Evolutionary conservation across 257 asterid genomes (phyloP), one percentile per base, ranked within the genome.

Genomic region (Eustoma russellianum): DNA sequence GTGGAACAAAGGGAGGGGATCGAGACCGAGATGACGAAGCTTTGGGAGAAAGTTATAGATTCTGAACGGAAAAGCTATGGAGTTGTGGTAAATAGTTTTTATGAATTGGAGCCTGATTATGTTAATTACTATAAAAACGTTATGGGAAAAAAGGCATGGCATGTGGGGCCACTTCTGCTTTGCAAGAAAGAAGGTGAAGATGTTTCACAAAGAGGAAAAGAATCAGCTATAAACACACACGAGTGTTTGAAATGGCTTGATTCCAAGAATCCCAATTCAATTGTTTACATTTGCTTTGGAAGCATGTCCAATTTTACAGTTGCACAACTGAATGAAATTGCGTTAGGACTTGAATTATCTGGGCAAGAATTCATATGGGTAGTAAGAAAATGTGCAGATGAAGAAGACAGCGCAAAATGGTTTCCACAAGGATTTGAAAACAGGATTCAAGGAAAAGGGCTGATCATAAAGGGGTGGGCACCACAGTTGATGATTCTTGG

Each of bases 401-500:
- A 62, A 10, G 67, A 48, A n/a, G 77, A 54, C 5, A 58, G 55
- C 0, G 62, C 67, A 6, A 70, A 72, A 10, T 79, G 76, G 70
- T 6, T 81, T 57, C 96, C 85, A 0, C 16, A 66, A 33, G 88
- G 86, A 41, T 86, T 77, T 5, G 81, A 73, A 53, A 75, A 71
- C 33, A 83, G 82, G 55, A 59, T 13, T 1, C 57, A 50, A 48
- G 73, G 57, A 0, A 83, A 33, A 57, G 94, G 92, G 14, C 5
- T 81, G 11, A 68, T 83, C 30, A 71, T 86, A 56, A 73, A 72
- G 50, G 85, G 91, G 6, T 84, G 94, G 94, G 94, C 91, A 0
- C 90, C 87, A 5, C 94, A 79, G 52, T 40, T 63, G 14, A 12
- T 66, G 75, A 80, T 80, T 57, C 80, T 80, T 46, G 68, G 59